Evolutionary conservation across 176 grass and related monocot genomes (phyloP).

Genomic region (Eragrostis curvula): DNA sequence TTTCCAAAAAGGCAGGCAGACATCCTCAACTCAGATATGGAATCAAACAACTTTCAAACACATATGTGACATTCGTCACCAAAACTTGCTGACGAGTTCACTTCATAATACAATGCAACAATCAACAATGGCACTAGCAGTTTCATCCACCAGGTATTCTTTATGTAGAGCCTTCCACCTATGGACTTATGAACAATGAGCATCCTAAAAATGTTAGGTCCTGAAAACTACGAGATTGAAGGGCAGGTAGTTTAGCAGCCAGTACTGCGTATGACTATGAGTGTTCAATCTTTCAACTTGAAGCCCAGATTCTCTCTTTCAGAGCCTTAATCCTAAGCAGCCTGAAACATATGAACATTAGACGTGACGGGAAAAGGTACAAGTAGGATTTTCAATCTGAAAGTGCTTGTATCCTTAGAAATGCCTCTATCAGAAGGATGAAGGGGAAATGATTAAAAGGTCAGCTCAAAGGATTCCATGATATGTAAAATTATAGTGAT

Average conservation of each 20-base stretch:
- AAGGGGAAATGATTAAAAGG: not conserved
- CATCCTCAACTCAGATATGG: slow-evolving; percentile 15
- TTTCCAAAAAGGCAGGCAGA: not conserved
- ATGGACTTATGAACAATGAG: slow-evolving; percentile 24
- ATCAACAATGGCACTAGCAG: slow-evolving; percentile 20
- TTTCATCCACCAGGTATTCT: not conserved
- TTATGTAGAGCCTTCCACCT: not conserved
- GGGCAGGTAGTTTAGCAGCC: not conserved
- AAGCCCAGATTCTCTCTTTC: slow-evolving; percentile 6
- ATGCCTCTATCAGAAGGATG: not conserved
- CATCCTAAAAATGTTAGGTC: not conserved
- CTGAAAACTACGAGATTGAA: not conserved
- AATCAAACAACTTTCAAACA: slow-evolving; percentile 15
- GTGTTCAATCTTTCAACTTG: not conserved
- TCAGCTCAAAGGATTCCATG: not conserved
- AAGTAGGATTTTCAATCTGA: not conserved
- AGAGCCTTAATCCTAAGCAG: slow-evolving; percentile 32
- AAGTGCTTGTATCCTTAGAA: not conserved
- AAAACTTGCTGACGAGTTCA: slow-evolving; percentile 12
- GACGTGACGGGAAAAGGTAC: not conserved
- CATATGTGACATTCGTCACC: not conserved
- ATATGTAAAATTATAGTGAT: not conserved
- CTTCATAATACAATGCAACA: slow-evolving; percentile 28
- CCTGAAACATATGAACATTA: slow-evolving; percentile 31
- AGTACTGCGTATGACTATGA: not conserved